phyloP scores from a whole-genome alignment of 257 asterid species.

The Henckelia pumila region DNA sequence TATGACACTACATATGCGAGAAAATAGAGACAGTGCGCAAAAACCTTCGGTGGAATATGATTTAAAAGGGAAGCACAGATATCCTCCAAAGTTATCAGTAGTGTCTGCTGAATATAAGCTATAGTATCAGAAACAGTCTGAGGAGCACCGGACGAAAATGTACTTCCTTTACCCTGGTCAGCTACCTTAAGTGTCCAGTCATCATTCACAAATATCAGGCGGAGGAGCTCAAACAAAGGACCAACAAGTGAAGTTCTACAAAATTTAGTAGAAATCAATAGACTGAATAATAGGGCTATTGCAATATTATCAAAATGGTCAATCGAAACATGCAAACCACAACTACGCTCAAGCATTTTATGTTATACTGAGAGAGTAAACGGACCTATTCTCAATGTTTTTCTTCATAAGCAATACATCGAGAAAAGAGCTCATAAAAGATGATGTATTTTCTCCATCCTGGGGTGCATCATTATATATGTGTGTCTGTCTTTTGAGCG shows the following conservation, averaged over 20 bases:
- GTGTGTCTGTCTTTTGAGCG: constrained; percentile 31
- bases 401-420: constrained; percentile 78
- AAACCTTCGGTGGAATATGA: constrained; percentile 51
- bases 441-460: constrained; percentile 37
- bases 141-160: constrained; percentile 39
- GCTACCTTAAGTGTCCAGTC: constrained; percentile 41
- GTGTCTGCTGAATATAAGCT: constrained; percentile 64
- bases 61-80: constrained; percentile 47
- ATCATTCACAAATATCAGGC: constrained; percentile 36
- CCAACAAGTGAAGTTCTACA: constrained; percentile 69
- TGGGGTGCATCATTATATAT: constrained; percentile 28
- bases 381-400: constrained; percentile 65
- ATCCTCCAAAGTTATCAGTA: constrained; percentile 72
- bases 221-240: constrained; percentile 73
- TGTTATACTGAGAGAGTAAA: constrained; percentile 14
- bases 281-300: constrained; percentile 16
- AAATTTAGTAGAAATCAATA: constrained; percentile 26
- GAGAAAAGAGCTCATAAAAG: constrained; percentile 61
- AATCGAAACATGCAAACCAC: constrained; percentile 3
- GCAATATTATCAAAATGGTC: constrained; percentile 11
- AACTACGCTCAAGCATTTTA: constrained; percentile 6
- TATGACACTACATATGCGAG: constrained; percentile 2
- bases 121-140: constrained; percentile 35
- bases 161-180: constrained; percentile 32
- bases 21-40: constrained; percentile 16